Evolutionary conservation across 371 early-diverging fungal species (phyloP).

Genomic region (Paraphysoderma sedebokerense): DNA sequence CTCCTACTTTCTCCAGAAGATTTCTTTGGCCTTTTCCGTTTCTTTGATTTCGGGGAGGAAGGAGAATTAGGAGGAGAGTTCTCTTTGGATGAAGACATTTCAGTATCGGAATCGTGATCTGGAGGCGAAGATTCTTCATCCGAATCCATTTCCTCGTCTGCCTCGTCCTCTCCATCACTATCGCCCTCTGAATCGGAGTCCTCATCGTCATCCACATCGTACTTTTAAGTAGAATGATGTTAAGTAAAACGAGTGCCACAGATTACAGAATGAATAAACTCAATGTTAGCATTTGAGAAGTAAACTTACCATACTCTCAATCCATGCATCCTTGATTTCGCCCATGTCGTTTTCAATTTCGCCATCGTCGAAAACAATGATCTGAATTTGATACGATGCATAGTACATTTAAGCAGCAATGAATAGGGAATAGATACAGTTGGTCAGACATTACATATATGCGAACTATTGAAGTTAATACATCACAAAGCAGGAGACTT

Average conservation of each 20-base stretch:
- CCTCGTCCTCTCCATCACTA: not conserved
- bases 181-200: conserved; percentile 13
- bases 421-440: no score
- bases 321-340: not conserved
- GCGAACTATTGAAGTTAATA: not conserved
- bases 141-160: not conserved
- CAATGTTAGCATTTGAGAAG: conserved; percentile 1
- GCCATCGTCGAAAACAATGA: conserved; percentile 62
- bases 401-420: no score
- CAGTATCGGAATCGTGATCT: not conserved
- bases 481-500: conserved; percentile 5
- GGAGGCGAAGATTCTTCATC: not conserved
- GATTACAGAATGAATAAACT: not conserved
- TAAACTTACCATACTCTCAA: not conserved
- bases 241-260: conserved; percentile 9
- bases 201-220: conserved; percentile 10
- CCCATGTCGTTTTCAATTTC: conserved; percentile 41
- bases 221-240: conserved; percentile 11
- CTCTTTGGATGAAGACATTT: not conserved
- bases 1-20: not conserved
- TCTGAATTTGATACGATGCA: conserved; percentile 33
- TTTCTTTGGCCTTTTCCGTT: not conserved
- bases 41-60: not conserved
- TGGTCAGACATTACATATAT: no score
- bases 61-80: not conserved